Base-by-base conservation (phyloP, 441 rosid genomes). In the Raphanus hybrid region DNA sequence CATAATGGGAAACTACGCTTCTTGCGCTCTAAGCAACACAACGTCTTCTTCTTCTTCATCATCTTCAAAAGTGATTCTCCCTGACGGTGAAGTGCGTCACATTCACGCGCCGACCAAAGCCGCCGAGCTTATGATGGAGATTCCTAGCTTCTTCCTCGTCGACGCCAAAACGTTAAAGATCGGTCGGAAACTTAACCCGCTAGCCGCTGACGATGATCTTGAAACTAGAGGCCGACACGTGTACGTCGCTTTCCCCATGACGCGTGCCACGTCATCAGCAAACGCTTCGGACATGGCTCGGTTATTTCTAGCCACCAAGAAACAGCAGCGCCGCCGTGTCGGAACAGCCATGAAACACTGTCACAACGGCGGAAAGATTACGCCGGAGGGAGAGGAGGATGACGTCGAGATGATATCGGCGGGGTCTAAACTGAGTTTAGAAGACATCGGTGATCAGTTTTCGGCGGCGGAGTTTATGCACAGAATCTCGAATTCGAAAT, bases 211-310 rank as follows among this genome's bases (percentile, higher is more conserved):
- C 58, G 58, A 52, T 7, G 58, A 52, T 52, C 58, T 52, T 0
- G 20, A 52, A 52, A 15, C 9, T 0, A 52, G 9, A 5, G 58
- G 58, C 58, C 2, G 58, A 2, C 58, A 15, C 8, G 9, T 52
- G 58, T 52, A 52, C 58, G 58, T 52, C 20, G 58, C 58, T 52
- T 52, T 52, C 3, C 58, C 58, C 3, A 52, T 52, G 58, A 52
- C 58, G 58, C 58, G 58, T 52, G 58, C 58, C 20, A 52, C 57
- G 58, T 52, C 58, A 52, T 20, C 58, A 15, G 58, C 58, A 14
- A 52, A 52, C 20, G 20, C 58, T 6, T 52, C 58, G 20, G 58
- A 52, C 9, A 52, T 52, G 58, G 58, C 58, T 52, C 20, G 58
- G 58, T 14, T 52, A 2, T 52, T 52, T 52, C 8, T 52, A 52